Evolutionary conservation across 2,329 filamentous ascomycete species (phyloP).

Genomic region (Emergomyces orientalis): DNA sequence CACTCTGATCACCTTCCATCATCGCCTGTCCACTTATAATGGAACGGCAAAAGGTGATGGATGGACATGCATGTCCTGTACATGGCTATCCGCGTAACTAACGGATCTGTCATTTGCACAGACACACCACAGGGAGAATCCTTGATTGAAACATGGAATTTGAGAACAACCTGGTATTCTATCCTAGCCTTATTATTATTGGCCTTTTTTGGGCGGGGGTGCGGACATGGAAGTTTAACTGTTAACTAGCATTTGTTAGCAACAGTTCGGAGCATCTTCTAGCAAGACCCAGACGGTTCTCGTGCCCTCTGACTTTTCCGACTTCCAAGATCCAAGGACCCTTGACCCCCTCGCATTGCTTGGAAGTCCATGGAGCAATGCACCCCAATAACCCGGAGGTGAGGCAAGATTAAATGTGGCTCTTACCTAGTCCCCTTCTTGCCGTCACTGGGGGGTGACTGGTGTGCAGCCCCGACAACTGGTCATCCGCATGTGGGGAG

Average conservation of each 20-base stretch:
- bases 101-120: neutral
- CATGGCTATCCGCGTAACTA: neutral
- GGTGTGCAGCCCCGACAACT: neutral
- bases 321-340: no score
- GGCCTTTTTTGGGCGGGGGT: no score
- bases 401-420: neutral
- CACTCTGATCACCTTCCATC: neutral
- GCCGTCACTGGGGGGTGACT: neutral
- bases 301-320: neutral
- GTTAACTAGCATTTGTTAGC: neutral
- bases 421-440: neutral
- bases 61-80: no score
- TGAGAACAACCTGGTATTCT: no score
- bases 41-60: neutral
- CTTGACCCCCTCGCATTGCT: neutral
- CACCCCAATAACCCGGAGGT: neutral
- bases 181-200: no score
- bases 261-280: neutral
- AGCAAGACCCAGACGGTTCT: conserved; percentile 1
- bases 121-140: neutral
- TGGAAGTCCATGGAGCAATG: neutral
- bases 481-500: neutral
- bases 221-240: no score
- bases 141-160: neutral
- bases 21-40: neutral